These are phyloP conservation scores for Wilcoxina mikolae DNA, from an alignment of 495 filamentous ascomycete genomes.

Conservation along the genomic window DNA sequence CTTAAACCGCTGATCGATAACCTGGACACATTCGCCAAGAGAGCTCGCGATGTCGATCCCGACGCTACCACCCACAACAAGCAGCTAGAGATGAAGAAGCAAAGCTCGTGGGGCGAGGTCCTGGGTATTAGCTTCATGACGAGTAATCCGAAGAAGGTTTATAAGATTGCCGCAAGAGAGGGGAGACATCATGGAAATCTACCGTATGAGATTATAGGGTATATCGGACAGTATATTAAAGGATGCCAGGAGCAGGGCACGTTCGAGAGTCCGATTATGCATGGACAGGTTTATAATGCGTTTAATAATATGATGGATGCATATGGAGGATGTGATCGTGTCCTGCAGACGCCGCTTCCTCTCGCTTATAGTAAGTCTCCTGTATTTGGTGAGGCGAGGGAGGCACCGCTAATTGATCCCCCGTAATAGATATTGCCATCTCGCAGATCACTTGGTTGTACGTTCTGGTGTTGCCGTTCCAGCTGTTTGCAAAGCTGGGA, in stretches of 20 bases:
- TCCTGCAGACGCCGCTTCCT: constrained; percentile 71
- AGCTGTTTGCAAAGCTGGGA: constrained; percentile 45
- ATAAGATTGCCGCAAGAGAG: constrained; percentile 48
- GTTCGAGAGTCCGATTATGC: constrained; percentile 26
- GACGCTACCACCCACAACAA: constrained; percentile 22
- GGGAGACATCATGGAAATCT: constrained; percentile 50
- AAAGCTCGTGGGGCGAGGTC: constrained; percentile 53
- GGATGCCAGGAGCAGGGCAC: constrained; percentile 27
- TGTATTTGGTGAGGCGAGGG: not conserved
- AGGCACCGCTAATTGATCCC: no score
- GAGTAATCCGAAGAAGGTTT: constrained; percentile 56
- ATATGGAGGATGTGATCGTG: constrained; percentile 58
- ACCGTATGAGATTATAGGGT: constrained; percentile 61
- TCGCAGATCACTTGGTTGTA: constrained; percentile 82
- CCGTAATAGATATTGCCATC: constrained; percentile 60
- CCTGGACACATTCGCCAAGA: constrained; percentile 55
- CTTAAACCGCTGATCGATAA: constrained; percentile 43
- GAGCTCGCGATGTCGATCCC: constrained; percentile 41
- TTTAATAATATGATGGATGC: constrained; percentile 55
- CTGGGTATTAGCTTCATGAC: constrained; percentile 55
- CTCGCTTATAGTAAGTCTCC: constrained; percentile 48
- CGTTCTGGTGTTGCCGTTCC: constrained; percentile 70
- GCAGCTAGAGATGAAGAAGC: constrained; percentile 30
- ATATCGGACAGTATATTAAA: constrained; percentile 52
- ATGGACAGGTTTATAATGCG: constrained; percentile 37